Evolutionary conservation across 129 eudicot species (phyloP), one percentile per base, ranked within the genome.

Genomic region (Pulicaria dysenterica): DNA sequence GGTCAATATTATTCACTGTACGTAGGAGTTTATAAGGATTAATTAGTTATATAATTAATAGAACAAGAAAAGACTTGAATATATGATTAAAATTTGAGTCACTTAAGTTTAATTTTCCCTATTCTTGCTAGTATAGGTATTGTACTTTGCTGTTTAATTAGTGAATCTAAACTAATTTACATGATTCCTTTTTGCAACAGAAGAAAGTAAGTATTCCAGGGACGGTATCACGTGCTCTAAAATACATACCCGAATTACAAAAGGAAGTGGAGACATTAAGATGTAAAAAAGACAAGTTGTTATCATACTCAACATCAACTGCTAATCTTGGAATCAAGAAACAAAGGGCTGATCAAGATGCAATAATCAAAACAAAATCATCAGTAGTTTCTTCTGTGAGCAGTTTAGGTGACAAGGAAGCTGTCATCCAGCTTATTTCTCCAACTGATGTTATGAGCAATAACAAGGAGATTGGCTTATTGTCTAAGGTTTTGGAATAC

Each of bases 161-260:
- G 16, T 19, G 34, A 17, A 41, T 34, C 44, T 64, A 56, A 34
- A 42, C 40, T 76, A 5, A 37, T 24, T 24, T 37, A 9, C 11
- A 12, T 61, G 40, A 66, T 43, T 44, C 39, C 31, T 4, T 67
- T 58, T 46, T 72, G 50, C 15, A 6, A 47, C 87, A 85, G 90
- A 76, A 76, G 59, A 85, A 82, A 24, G 50, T 79, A 50, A 85
- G 90, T 69, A 76, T 80, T 44, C 80, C 79, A 0, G 45, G 77
- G 37, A 73, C 77, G 14, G 72, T 84, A n/a, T 72, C 84, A 0
- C 65, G 53, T 1, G 74, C 70, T 5, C 68, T 82, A 31, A 68
- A 82, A 40, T 85, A 85, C 70, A 82, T 85, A 73, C 90, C 90
- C 0, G 82, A 85, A 45, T 55, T 85, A 64, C 80, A 76, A 74